Evolutionary conservation across 495 filamentous ascomycete genomes (phyloP).

Genomic region (Neurospora sublineolata): DNA sequence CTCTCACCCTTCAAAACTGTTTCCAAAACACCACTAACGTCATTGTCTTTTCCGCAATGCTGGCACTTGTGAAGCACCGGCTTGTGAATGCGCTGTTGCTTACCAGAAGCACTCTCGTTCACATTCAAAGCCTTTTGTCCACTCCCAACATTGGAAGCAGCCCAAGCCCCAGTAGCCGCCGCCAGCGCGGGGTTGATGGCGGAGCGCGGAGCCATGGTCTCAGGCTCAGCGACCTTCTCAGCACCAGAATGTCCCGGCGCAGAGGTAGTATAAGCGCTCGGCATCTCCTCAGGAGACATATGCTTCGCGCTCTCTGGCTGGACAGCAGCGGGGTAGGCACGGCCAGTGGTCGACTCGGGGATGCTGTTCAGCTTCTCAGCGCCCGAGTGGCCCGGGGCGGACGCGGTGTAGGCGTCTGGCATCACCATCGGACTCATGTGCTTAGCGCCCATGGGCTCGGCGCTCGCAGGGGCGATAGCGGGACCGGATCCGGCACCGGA

Average conservation of each 20-base stretch:
- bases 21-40: slow-evolving; percentile 14
- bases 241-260: neutral
- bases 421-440: slow-evolving; percentile 1
- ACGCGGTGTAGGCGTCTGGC: neutral
- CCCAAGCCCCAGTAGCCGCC: slow-evolving; percentile 13
- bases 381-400: neutral
- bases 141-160: neutral
- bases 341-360: neutral
- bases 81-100: neutral
- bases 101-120: neutral
- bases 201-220: neutral
- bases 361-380: neutral
- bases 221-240: neutral
- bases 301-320: neutral
- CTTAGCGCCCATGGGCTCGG: neutral
- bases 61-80: slow-evolving; percentile 19
- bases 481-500: neutral
- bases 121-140: too few species aligned
- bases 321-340: neutral
- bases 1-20: neutral
- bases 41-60: slow-evolving; percentile 25
- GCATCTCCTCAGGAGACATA: neutral
- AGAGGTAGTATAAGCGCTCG: neutral
- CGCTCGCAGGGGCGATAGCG: neutral
- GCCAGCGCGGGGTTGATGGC: neutral